Evolutionary conservation across 2,329 filamentous ascomycete species (phyloP).

Genomic region (Penicillium sp.): DNA sequence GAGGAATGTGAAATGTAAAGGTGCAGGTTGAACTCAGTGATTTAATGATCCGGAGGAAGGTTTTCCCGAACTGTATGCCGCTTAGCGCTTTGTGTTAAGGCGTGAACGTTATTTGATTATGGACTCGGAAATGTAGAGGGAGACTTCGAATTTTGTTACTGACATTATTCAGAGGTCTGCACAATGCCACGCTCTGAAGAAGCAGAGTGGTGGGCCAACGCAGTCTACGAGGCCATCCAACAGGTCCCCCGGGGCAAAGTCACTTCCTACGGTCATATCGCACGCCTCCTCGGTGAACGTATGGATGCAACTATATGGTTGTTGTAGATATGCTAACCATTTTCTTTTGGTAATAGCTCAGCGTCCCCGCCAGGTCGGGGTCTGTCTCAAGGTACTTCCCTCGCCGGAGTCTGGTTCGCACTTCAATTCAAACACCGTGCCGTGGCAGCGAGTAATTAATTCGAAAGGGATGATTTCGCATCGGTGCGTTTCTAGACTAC

Average conservation of each 20-base stretch:
- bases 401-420: conserved; percentile 46
- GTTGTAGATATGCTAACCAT: background rate
- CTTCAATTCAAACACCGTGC: conserved; percentile 77
- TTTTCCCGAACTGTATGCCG: conserved; percentile 23
- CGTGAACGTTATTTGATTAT: background rate
- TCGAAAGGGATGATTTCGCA: conserved; percentile 82
- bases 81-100: conserved; percentile 5
- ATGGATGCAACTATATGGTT: conserved; percentile 31
- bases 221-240: conserved; percentile 81
- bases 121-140: background rate
- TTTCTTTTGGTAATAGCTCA: conserved; percentile 52
- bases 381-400: conserved; percentile 85
- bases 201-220: conserved; percentile 52
- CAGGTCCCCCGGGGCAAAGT: conserved; percentile 81
- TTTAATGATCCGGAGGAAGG: conserved; percentile 24
- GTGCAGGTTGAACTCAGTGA: conserved; percentile 8
- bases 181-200: conserved; percentile 49
- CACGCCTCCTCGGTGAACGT: conserved; percentile 62
- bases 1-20: conserved; percentile 1
- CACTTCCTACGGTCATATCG: conserved; percentile 78
- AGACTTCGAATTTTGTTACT: background rate
- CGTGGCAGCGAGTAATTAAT: conserved; percentile 94
- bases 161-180: background rate
- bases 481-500: conserved; percentile 54
- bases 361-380: conserved; percentile 78